These are phyloP conservation scores for Axilococcus clingmanii DNA, from an alignment of 139 green algal species.

Conservation along the genomic window DNA sequence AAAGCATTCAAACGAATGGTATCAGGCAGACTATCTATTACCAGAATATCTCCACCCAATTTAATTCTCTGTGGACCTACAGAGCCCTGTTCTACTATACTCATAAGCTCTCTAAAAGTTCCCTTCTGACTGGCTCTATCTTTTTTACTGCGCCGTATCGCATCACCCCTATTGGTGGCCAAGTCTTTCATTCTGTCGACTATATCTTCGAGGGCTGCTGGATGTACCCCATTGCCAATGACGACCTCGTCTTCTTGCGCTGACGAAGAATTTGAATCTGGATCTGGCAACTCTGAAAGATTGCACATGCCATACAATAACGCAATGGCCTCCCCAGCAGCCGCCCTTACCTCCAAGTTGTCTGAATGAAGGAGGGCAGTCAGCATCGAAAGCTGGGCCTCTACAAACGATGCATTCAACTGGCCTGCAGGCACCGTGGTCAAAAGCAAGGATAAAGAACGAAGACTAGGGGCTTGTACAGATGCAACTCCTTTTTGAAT, in stretches of 20 bases:
- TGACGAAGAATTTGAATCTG: not conserved
- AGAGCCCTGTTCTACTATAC: slow-evolving; percentile 29
- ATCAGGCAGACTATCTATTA: slow-evolving; percentile 41
- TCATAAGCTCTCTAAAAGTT: slow-evolving; percentile 47
- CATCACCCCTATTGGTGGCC: slow-evolving; percentile 53
- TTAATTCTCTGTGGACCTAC: slow-evolving; percentile 39
- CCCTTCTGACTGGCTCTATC: slow-evolving; percentile 31
- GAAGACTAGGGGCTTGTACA: slow-evolving; percentile 30
- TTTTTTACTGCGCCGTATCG: slow-evolving; percentile 35
- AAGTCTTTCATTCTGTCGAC: slow-evolving; percentile 57
- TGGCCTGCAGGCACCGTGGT: slow-evolving; percentile 30
- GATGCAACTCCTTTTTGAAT: slow-evolving; percentile 22
- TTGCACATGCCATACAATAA: slow-evolving; percentile 41
- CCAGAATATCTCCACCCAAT: slow-evolving; percentile 41
- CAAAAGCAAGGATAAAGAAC: slow-evolving; percentile 57
- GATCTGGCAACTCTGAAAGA: slow-evolving; percentile 20
- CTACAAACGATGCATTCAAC: slow-evolving; percentile 17
- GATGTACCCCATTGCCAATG: too few relatives aligned
- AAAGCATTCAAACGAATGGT: slow-evolving; percentile 49
- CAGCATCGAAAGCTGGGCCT: slow-evolving; percentile 28
- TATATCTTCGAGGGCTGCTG: slow-evolving; percentile 52
- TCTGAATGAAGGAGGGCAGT: slow-evolving; percentile 25
- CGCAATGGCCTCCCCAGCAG: slow-evolving; percentile 53
- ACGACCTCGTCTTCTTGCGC: slow-evolving; percentile 1
- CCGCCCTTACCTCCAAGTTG: slow-evolving; percentile 26